Evolutionary conservation across 2,329 filamentous ascomycete genomes (phyloP), one percentile per base, ranked within the genome.

Genomic region (Coniochaeta pulveracea): DNA sequence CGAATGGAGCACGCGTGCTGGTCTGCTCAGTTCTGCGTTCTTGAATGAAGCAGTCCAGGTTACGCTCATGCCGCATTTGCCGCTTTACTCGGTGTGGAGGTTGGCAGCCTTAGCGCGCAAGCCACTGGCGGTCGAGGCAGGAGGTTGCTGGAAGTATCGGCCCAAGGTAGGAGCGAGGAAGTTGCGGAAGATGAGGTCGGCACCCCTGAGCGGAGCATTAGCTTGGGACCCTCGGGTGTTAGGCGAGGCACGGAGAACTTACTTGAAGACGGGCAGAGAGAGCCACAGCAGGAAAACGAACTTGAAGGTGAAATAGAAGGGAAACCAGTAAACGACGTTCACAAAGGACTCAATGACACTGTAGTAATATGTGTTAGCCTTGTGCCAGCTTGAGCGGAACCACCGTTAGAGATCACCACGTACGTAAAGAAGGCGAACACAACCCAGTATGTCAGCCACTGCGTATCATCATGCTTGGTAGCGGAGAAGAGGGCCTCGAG

Each of bases 301-400:
- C 76, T 98, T 98, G 82, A 98, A 96, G 57, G 88, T 89, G 66
- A 85, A 98, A 81, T 98, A 98, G 70, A 98, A 98, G 55, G 91
- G 82, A 69, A 93, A 85, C 84, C 84, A 93, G 73, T 91, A 91
- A 43, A 89, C 82, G 43, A 85, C 81, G 62, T 72, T 86, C 52
- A 93, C 63, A 40, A 82, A 71, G 59, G 81, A 86, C 72, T 93
- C 85, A 48, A 85, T 55, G 32, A 91, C 81, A 41, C 70, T 77
- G 45, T 10, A 31, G 22, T 3, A 8, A 23, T 11, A 40, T 45
- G 38, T 43, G 40, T 28, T 19, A n/a, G 9, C n/a, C 22, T 9
- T 9, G n/a, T 9, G 9, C n/a, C 22, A 8, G n/a, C 10, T 26
- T 29, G 5, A 3, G 10, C 33, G 16, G 12, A 34, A 21, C 15